Evolutionary conservation across 805 yeast species (phyloP).

Genomic region (Tetrapisispora arboricola): DNA sequence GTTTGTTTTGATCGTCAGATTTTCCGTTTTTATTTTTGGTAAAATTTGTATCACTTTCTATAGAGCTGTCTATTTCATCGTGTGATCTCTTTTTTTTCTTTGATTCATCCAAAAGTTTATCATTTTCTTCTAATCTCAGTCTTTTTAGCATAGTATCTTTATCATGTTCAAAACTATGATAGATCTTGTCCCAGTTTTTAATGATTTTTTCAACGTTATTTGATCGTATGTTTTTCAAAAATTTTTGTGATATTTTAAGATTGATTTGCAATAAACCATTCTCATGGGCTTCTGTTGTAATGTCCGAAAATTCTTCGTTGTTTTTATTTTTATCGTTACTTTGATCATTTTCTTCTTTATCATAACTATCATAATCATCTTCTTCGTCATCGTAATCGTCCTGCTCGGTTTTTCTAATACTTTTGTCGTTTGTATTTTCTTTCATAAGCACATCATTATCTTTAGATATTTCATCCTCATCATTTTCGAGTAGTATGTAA

Average conservation of each 20-base stretch:
- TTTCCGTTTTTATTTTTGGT: too few species aligned
- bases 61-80: background rate
- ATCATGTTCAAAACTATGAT: conserved; percentile 70
- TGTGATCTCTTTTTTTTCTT: conserved; percentile 9
- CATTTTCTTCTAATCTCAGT: conserved; percentile 69
- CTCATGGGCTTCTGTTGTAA: background rate
- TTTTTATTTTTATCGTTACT: conserved; percentile 15
- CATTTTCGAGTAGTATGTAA: conserved; percentile 5
- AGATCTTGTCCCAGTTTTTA: conserved; percentile 58
- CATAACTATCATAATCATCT: background rate
- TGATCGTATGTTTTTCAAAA: conserved; percentile 25
- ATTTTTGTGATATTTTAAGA: conserved; percentile 29
- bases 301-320: conserved; percentile 4
- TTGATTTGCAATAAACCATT: conserved; percentile 16
- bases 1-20: conserved; percentile 17
- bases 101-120: conserved; percentile 44
- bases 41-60: too few species aligned
- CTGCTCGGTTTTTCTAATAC: background rate
- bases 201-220: conserved; percentile 32
- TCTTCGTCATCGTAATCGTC: background rate
- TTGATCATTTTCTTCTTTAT: conserved; percentile 4
- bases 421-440: too few species aligned
- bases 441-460: background rate
- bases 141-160: conserved; percentile 64
- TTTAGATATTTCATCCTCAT: background rate